Evolutionary conservation across 1,139 yeast genomes (phyloP).

Genomic region (Candida smagusa): DNA sequence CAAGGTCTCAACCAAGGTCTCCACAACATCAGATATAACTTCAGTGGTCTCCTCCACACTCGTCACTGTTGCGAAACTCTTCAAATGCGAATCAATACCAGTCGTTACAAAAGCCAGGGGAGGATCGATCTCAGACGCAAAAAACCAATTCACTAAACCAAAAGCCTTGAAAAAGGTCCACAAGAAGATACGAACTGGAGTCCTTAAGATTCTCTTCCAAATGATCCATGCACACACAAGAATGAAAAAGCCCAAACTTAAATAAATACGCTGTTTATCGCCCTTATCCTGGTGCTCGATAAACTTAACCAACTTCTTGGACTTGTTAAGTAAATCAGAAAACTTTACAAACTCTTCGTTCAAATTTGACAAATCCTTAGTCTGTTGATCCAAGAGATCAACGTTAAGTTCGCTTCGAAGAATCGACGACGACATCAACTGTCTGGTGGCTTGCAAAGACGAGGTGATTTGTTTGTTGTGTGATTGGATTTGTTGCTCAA

Average conservation of each 20-base stretch:
- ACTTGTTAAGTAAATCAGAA: constrained; percentile 51
- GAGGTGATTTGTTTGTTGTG: constrained; percentile 55
- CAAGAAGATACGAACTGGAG: constrained; percentile 54
- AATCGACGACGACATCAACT: constrained; percentile 51
- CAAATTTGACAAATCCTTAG: constrained; percentile 47
- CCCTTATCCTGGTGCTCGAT: constrained; percentile 66
- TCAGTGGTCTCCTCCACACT: no score
- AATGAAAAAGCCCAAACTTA: constrained; percentile 55
- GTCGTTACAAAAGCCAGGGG: neutral
- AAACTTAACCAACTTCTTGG: constrained; percentile 55
- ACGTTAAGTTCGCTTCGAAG: constrained; percentile 62
- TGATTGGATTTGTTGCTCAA: constrained; percentile 31
- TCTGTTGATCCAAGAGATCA: constrained; percentile 58
- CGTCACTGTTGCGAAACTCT: no score
- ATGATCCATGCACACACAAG: constrained; percentile 59
- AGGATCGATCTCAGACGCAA: constrained; percentile 1
- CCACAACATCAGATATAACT: no score
- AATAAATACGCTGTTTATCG: constrained; percentile 59
- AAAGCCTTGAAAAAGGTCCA: constrained; percentile 56
- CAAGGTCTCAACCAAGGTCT: no score
- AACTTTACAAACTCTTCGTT: constrained; percentile 53
- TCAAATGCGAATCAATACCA: neutral
- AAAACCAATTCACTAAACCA: constrained; percentile 29
- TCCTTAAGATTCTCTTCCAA: constrained; percentile 58
- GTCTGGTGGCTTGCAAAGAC: constrained; percentile 51